Evolutionary conservation across 2,329 filamentous ascomycete genomes (phyloP), one percentile per base, ranked within the genome.

Genomic region (Cordyceps cateniannulata): DNA sequence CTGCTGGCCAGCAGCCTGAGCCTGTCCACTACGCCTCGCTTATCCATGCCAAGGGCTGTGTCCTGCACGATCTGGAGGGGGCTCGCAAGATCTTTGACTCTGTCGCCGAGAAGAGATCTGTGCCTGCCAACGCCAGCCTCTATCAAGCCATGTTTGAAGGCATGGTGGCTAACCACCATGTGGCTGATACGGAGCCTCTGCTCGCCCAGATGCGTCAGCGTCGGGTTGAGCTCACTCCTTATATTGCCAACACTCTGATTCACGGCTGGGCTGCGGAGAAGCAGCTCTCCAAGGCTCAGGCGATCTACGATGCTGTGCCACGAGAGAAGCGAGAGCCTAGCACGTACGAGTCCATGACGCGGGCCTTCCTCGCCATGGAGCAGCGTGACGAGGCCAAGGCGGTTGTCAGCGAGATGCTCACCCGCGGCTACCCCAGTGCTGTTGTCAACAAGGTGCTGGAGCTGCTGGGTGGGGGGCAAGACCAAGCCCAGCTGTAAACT

Each of bases 291-390:
- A 93, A 91, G 74, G 90, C 92, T 20, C 85, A 87, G 70, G 77
- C 82, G 25, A 86, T 97, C 63, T 99, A 96, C 71, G 83, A 89
- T 62, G 81, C 83, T n/a, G 87, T 99, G 3, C 84, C 87, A 9
- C 82, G 85, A 29, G 83, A 86, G 59, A 92, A 88, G 77, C 87
- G 95, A 61, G 95, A 99, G 78, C 95, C 95, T 3, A 97, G 92
- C 79, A 99, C 95, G 5, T 99, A 99, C 73, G 95, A 99, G 77
- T 93, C 93, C 45, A 99, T 99, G 95, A 96, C 93, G 5, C 85
- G 95, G 50, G 95, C 95, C 1, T 97, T 88, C 76, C 84, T 99
- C 59, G 86, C 91, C 12, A 88, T 89, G 3, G 91, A 96, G 71
- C 86, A 96, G 71, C 87, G 90, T 38, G 82, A 86, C 53, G 81